Evolutionary conservation across 805 yeast species (phyloP).

Genomic region (Saccharomycopsis microspora): DNA sequence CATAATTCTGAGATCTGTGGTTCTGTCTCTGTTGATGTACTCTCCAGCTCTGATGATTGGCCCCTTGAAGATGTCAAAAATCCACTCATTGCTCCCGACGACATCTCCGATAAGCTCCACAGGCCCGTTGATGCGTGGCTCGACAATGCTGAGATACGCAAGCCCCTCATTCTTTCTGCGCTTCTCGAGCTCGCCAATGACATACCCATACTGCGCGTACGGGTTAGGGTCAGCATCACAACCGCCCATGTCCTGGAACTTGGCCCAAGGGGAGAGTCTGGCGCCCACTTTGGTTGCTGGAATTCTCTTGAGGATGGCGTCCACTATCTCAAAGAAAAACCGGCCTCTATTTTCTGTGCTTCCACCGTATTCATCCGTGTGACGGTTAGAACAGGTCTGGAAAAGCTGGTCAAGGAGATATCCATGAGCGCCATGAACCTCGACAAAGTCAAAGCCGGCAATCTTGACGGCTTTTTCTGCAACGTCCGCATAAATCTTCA

Average conservation of each 20-base stretch:
- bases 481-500: slow-evolving; percentile 31
- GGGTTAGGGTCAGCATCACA: slow-evolving; percentile 25
- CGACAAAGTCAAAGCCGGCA: slow-evolving; percentile 45
- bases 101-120: slow-evolving; percentile 23
- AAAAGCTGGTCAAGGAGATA: slow-evolving; percentile 47
- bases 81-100: slow-evolving; percentile 27
- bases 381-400: slow-evolving; percentile 32
- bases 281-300: slow-evolving; percentile 29
- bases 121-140: slow-evolving; percentile 23
- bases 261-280: slow-evolving; percentile 38
- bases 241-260: slow-evolving; percentile 31
- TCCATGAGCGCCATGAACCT: slow-evolving; percentile 63
- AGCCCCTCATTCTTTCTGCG: slow-evolving; percentile 18
- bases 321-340: slow-evolving; percentile 37
- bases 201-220: slow-evolving; percentile 27
- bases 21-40: slow-evolving; percentile 19
- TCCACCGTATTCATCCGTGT: slow-evolving; percentile 47
- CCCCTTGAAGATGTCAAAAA: slow-evolving; percentile 35
- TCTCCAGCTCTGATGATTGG: slow-evolving; percentile 31
- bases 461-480: slow-evolving; percentile 37
- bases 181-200: slow-evolving; percentile 28
- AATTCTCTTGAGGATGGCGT: slow-evolving; percentile 36
- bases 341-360: slow-evolving; percentile 38
- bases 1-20: slow-evolving; percentile 12
- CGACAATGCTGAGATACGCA: slow-evolving; percentile 29